phyloP scores from a whole-genome alignment of 257 asterid genomes.

The Nemophila menziesii region DNA sequence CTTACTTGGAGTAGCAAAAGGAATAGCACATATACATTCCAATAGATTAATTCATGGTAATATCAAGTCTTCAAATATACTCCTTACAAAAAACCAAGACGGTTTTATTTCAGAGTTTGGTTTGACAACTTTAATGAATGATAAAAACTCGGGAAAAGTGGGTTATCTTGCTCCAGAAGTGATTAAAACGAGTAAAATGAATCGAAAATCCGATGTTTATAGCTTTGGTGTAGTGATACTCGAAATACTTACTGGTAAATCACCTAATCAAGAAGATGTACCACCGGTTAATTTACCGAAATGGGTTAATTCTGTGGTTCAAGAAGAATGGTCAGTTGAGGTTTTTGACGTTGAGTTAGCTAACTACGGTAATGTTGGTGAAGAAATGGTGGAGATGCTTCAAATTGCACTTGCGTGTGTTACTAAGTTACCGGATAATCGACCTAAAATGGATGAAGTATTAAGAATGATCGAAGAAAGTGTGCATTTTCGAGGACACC shows the following conservation, averaged over 20 bases:
- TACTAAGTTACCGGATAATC: conserved; percentile 38
- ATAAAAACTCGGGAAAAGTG: conserved; percentile 44
- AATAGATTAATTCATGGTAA: conserved; percentile 67
- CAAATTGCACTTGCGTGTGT: conserved; percentile 79
- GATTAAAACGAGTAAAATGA: conserved; percentile 43
- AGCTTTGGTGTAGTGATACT: conserved; percentile 83
- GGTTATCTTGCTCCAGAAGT: conserved; percentile 92
- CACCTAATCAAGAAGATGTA: conserved; percentile 48
- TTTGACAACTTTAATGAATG: conserved; percentile 42
- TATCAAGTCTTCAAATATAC: conserved; percentile 73
- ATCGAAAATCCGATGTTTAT: conserved; percentile 77
- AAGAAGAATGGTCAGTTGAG: conserved; percentile 97
- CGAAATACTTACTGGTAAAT: conserved; percentile 83
- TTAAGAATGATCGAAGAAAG: conserved; percentile 56
- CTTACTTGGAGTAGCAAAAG: conserved; percentile 60
- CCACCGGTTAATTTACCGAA: conserved; percentile 67
- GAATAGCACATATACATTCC: conserved; percentile 63
- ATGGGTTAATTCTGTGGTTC: conserved; percentile 82
- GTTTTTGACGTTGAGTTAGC: conserved; percentile 68
- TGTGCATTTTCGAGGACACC: conserved; percentile 51
- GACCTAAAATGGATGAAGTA: conserved; percentile 69
- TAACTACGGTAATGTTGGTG: conserved; percentile 45
- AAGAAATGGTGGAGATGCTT: conserved; percentile 91
- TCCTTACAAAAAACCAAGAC: conserved; percentile 38
- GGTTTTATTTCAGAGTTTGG: conserved; percentile 65